A percentile compares a stretch with the other conserved stretches of the same genome.
Conservation (phyloP, 352 stramenopile species). For the Globisporangium abappressorium region DNA sequence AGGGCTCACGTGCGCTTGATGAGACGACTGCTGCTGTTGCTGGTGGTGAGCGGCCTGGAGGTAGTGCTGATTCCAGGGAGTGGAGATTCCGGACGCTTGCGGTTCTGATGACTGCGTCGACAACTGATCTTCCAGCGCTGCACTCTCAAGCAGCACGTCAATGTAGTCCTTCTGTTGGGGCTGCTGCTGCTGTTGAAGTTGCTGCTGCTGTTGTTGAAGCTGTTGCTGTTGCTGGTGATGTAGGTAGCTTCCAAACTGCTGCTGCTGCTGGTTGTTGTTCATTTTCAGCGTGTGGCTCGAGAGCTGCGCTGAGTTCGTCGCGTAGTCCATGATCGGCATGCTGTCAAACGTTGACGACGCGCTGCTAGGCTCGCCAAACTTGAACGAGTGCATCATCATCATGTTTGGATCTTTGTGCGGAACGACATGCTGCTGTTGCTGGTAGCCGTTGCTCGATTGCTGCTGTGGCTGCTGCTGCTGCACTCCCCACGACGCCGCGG, state of each 20-base stretch:
- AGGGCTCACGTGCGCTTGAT: constrained; percentile 9
- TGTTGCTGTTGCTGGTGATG: constrained; percentile 16
- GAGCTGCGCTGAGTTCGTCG: constrained; percentile 17
- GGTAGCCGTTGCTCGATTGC: constrained; percentile 11
- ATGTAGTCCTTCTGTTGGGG: constrained; percentile 47
- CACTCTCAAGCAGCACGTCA: constrained; percentile 57
- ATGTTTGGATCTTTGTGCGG: constrained; percentile 13
- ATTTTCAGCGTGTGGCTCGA: constrained; percentile 16
- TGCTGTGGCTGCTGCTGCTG: background rate
- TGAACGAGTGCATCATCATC: constrained; percentile 34
- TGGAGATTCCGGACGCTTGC: constrained; percentile 17
- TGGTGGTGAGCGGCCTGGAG: background rate
- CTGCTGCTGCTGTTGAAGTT: constrained; percentile 15
- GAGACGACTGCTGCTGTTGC: constrained; percentile 3
- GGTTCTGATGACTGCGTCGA: constrained; percentile 28
- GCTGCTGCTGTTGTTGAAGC: constrained; percentile 12
- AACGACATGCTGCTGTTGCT: background rate
- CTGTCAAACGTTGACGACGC: constrained; percentile 16
- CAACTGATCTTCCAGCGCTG: constrained; percentile 46
- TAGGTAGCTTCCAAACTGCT: background rate
- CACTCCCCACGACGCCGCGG: background rate
- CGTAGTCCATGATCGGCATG: constrained; percentile 26
- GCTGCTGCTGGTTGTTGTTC: constrained; percentile 23
- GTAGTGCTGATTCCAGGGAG: constrained; percentile 7
- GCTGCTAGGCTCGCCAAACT: constrained; percentile 23